Evolutionary conservation across 768 basidiomycete genomes (phyloP), one percentile per base, ranked within the genome.

Genomic region (Melanogaster broomeanus): DNA sequence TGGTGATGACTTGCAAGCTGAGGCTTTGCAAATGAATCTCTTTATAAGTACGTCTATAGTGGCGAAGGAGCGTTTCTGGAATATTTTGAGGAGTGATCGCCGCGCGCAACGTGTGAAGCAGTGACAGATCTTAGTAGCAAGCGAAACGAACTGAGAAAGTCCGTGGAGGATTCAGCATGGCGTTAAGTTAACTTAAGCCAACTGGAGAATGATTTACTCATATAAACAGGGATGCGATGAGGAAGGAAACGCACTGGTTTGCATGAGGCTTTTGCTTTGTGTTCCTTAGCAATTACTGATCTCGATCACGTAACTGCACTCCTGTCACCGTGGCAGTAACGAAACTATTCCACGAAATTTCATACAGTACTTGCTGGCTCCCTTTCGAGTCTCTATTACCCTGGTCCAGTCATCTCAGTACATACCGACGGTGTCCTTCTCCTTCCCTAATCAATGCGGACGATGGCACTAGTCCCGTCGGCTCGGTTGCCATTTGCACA

Each of bases 51-150:
- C 38, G 42, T 38, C 35, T 28, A 38, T 42, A 37, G 50, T 45
- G 37, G 48, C 30, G 21, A 47, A 52, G 22, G 21, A 34, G 45
- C 44, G 37, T 25, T 43, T 49, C 39, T 42, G 40, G 22, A 53
- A 56, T 53, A 54, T 48, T 53, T 48, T 56, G 39, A 35, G 28
- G 35, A 59, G 59, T 74, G 74, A 73, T 74, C 69, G 70, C 72
- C 73, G 71, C 66, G 59, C 59, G 64, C 56, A 67, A 63, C 35
- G 35, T 37, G 35, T 37, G 35, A 37, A 61, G 56, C 54, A 58
- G 49, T 35, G 37, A 42, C 42, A 27, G 21, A 18, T 42, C 45
- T 47, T 45, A 52, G 49, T 25, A n/a, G 24, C 37, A 57, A 57
- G 53, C 56, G 56, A 57, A 42, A 35, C 27, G 38, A 52, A 46